phyloP scores from a whole-genome alignment of 2,329 filamentous ascomycete species.

The Curvularia spicifera region DNA sequence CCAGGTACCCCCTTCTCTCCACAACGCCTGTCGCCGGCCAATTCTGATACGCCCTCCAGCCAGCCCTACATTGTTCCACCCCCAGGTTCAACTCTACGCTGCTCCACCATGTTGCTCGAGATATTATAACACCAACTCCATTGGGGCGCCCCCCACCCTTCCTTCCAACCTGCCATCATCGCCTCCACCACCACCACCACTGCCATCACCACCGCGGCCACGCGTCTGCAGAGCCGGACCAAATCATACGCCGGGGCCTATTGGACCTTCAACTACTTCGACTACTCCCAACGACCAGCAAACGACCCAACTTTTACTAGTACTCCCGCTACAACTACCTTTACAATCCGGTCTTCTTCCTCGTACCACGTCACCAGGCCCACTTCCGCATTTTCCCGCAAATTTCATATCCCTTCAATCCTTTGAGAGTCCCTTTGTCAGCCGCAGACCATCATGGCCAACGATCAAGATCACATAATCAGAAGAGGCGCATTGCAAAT shows the following conservation, averaged over 20 bases:
- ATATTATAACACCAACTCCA: conserved; percentile 49
- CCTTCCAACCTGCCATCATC: conserved; percentile 19
- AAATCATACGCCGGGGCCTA: conserved; percentile 16
- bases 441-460: conserved; percentile 37
- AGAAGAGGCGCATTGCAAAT: conserved; percentile 42
- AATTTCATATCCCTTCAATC: conserved; percentile 1
- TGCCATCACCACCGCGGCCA: background rate
- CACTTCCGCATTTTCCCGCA: conserved; percentile 4
- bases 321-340: background rate
- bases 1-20: conserved; percentile 38
- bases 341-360: no score
- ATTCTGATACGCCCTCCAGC: conserved; percentile 32
- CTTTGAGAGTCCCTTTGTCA: conserved; percentile 1
- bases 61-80: conserved; percentile 29
- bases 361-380: conserved; percentile 3
- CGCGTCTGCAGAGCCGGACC: conserved; percentile 9
- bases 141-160: conserved; percentile 41
- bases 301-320: background rate
- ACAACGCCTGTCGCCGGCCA: conserved; percentile 27
- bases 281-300: background rate
- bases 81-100: conserved; percentile 39
- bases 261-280: background rate
- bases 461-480: conserved; percentile 40
- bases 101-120: conserved; percentile 43
- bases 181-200: conserved; percentile 4